A percentile compares a stretch with the other conserved stretches of the same genome.
phyloP scores from a whole-genome alignment of 1,284 basidiomycete genomes.

The Malassezia sp. region DNA sequence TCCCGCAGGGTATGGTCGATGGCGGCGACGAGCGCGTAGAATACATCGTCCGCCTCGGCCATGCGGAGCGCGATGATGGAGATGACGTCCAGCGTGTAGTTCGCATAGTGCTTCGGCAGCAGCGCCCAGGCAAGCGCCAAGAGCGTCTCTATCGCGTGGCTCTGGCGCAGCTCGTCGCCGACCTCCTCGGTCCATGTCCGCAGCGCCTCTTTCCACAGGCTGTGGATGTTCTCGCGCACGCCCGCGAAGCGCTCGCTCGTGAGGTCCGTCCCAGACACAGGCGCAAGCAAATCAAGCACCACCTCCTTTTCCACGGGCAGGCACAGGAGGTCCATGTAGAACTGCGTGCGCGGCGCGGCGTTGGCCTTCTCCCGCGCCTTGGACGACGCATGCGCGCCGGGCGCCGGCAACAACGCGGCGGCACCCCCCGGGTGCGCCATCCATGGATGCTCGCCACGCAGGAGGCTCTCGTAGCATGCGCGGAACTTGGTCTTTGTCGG shows the following conservation, averaged over 20 bases:
- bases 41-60: constrained; percentile 41
- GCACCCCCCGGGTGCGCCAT: neutral
- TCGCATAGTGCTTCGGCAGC: constrained; percentile 31
- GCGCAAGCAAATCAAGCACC: constrained; percentile 22
- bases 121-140: constrained; percentile 31
- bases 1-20: constrained; percentile 29
- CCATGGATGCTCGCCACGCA: constrained; percentile 37
- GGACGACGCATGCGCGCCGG: constrained; percentile 8
- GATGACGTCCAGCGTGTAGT: constrained; percentile 38
- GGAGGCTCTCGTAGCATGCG: constrained; percentile 25
- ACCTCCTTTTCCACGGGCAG: constrained; percentile 30
- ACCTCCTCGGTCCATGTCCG: constrained; percentile 25
- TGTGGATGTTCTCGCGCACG: constrained; percentile 34
- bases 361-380: constrained; percentile 32
- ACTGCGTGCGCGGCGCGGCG: constrained; percentile 30
- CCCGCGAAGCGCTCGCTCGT: constrained; percentile 27
- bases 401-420: too few species aligned
- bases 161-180: constrained; percentile 28
- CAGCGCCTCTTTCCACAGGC: constrained; percentile 35
- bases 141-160: constrained; percentile 34
- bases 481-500: constrained; percentile 31
- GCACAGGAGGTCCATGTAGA: constrained; percentile 34
- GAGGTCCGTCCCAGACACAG: constrained; percentile 20
- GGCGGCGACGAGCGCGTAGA: constrained; percentile 28
- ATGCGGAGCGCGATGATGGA: constrained; percentile 38